phyloP scores from a whole-genome alignment of 1,284 basidiomycete genomes.

The Ustilago vetiveriae region DNA sequence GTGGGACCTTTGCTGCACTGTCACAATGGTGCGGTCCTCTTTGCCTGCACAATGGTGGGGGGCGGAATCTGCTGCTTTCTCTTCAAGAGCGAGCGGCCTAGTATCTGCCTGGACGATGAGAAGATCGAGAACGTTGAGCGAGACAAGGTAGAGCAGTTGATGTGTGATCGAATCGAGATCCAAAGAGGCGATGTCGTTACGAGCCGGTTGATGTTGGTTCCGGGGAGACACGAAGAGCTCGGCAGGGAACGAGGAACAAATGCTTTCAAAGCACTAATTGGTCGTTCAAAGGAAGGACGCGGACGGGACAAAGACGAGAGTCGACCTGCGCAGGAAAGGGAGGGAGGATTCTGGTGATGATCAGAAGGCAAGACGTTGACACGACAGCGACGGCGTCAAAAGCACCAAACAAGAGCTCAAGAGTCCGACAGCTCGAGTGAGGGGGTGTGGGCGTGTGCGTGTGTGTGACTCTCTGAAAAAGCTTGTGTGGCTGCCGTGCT shows the following conservation, averaged over 20 bases:
- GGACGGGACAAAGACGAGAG: too few relatives aligned
- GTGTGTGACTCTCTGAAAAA: too few relatives aligned
- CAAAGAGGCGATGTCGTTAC: not conserved
- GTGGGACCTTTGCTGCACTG: conserved; percentile 1
- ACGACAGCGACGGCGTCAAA: conserved; percentile 2
- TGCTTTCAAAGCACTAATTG: conserved; percentile 39
- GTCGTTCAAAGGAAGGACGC: conserved; percentile 1
- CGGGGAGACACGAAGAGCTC: not conserved
- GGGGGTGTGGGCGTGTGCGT: too few relatives aligned
- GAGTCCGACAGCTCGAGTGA: conserved; percentile 1
- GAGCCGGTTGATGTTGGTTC: not conserved
- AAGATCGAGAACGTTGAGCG: conserved; percentile 20
- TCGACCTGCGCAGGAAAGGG: conserved; percentile 22
- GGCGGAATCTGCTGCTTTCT: too few relatives aligned
- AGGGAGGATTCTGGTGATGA: not conserved
- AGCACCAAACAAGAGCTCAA: not conserved
- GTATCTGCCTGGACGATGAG: not conserved
- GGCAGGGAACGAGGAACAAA: conserved; percentile 13
- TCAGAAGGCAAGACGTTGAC: not conserved
- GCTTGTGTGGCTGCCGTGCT: too few relatives aligned
- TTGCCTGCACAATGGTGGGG: too few relatives aligned
- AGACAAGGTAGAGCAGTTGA: too few relatives aligned
- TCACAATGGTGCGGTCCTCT: too few relatives aligned
- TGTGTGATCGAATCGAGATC: not conserved
- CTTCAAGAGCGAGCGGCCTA: conserved; percentile 12